Base-by-base conservation (phyloP, 78 protist genomes). In the Polysphondylium violaceum region DNA sequence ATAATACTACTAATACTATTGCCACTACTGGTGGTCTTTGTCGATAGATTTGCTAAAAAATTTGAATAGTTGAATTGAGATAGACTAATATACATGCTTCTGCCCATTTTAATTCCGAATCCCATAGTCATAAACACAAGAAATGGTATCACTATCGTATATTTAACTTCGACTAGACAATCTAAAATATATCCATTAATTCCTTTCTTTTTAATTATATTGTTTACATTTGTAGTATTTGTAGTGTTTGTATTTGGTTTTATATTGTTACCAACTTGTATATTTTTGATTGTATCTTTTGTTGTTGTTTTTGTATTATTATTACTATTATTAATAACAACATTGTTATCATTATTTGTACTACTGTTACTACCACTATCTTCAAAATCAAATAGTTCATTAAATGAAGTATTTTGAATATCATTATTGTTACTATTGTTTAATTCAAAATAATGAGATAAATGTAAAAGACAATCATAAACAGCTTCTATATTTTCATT, bases 151-250 rank as follows among this genome's bases (percentile, higher is more conserved):
- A 81, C 6, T 19, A 81, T 31, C 27, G 35, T 56, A 53, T 68
- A 27, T 69, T 68, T 81, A 41, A 73, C 44, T 25, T 50, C 89
- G 9, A 81, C 11, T 11, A 81, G 35, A 27, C 67, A 25, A 69
- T 81, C 89, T 41, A 81, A 81, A 44, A 81, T 81, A 81, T 68
- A 53, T 8, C 88, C 88, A 79, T 79, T 79, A 11, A 79, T 35
- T 36, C 77, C 89, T 43, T 81, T 81, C 27, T 81, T 67, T 16
- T 23, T 29, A 44, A 5, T 38, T 64, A 8, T 4, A 1, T 23
- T 33, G 38, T 44, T 64, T 64, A 23, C 73, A 31, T 14, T 36
- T 25, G 19, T 36, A 31, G 53, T 25, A 64, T 64, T 11, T 33
- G 16, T n/a, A 23, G 6, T 3, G 19, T 63, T 17, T 16, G 40